phyloP scores from a whole-genome alignment of 306 rosid genomes.

The Dryas alaskensis region DNA sequence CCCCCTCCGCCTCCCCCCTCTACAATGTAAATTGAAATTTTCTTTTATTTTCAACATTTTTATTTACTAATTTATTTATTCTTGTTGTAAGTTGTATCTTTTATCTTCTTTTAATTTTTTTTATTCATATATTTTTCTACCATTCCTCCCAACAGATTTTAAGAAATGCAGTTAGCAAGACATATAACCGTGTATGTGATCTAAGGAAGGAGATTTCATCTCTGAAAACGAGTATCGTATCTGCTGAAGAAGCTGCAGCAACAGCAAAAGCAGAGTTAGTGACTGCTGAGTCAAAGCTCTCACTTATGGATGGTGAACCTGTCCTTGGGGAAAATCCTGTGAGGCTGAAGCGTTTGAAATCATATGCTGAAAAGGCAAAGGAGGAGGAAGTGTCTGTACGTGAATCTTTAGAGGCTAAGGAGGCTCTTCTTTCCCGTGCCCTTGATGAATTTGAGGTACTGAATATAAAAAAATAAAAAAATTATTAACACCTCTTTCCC shows the following conservation, averaged over 20 bases:
- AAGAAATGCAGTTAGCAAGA: slow-evolving; percentile 84
- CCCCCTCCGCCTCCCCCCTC: too few relatives aligned
- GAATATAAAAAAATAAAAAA: background rate
- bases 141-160: slow-evolving; percentile 48
- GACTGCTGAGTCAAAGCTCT: slow-evolving; percentile 75
- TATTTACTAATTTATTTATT: background rate
- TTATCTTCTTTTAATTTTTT: background rate
- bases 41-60: too few relatives aligned
- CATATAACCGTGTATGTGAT: slow-evolving; percentile 91
- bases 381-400: slow-evolving; percentile 65
- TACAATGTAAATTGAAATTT: too few relatives aligned
- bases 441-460: slow-evolving; percentile 91
- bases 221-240: slow-evolving; percentile 53
- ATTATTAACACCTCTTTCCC: background rate
- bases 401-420: slow-evolving; percentile 92
- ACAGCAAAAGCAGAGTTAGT: slow-evolving; percentile 62
- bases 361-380: slow-evolving; percentile 65
- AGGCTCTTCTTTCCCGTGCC: slow-evolving; percentile 87
- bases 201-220: slow-evolving; percentile 84
- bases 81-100: background rate
- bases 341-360: slow-evolving; percentile 76
- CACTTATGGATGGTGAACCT: slow-evolving; percentile 92
- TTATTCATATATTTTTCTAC: slow-evolving; percentile 6
- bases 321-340: slow-evolving; percentile 89
- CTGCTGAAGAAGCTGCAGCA: slow-evolving; percentile 70